Base-by-base conservation (phyloP, 2,329 filamentous ascomycete species). In the Aspergillus tamarii region DNA sequence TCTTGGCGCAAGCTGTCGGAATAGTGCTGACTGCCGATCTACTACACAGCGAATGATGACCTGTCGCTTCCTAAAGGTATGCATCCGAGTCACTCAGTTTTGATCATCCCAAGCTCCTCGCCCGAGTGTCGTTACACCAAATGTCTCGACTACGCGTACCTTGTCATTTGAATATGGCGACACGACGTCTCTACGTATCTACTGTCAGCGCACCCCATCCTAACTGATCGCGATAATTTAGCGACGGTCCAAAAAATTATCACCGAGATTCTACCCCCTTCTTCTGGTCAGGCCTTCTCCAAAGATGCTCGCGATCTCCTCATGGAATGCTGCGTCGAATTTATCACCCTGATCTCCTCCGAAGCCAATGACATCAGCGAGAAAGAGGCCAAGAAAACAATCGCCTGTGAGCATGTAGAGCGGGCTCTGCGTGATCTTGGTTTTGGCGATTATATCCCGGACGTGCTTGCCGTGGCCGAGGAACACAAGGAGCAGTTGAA, bases 341-440 rank as follows among this genome's bases (percentile, higher is more conserved):
- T 99, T 79, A 97, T 99, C 79, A 98, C 95, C 21, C 88, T 99
- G 73, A 91, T 99, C 71, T 97, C 94, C n/a, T 96, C 93, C 55
- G 94, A 99, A 82, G 95, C 95, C 66, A 99, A 99, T 80, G 95
- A 99, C 73, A 99, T 99, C 68, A 96, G 94, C 14, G 95, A 99
- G 78, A 97, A 97, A 80, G 95, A 99, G 75, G 93, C 94, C 57
- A 99, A 99, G 84, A 99, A 99, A 86, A 99, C 95, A 4, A 99
- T 99, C 72, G 94, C 94, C 14, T 96, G 93, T 78, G 95, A 99
- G 74, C 95, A 99, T 82, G 96, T 99, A 72, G 96, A 94, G 74
- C 94, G 94, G 75, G 95, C 95, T 0, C 86, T 99, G 48, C 91
- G 94, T 72, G 92, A 96, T 73, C 87, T 99, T 23, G 95, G 94